A percentile compares a stretch with the other conserved stretches of the same genome.
Conservation (phyloP, 495 filamentous ascomycete species). For the Glarea lozoyensis region DNA sequence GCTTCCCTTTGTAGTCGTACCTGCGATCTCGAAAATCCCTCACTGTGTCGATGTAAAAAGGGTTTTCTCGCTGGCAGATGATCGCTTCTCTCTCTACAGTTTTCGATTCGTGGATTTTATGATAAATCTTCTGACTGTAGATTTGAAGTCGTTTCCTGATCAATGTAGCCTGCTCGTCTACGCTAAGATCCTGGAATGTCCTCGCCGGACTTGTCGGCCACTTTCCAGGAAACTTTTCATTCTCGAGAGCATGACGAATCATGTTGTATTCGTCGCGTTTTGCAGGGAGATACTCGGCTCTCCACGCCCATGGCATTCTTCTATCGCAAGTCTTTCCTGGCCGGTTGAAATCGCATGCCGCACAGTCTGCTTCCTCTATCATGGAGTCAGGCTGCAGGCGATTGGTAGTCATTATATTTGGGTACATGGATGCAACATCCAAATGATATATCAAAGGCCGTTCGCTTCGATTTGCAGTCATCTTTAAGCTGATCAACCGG, state of each 20-base stretch:
- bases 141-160: constrained; percentile 83
- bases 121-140: constrained; percentile 98
- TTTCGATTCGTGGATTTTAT: constrained; percentile 94
- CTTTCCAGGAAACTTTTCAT: constrained; percentile 79
- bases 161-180: constrained; percentile 74
- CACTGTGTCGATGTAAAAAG: constrained; percentile 97
- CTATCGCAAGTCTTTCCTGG: constrained; percentile 97
- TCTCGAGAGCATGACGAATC: constrained; percentile 88
- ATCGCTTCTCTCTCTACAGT: constrained; percentile 94
- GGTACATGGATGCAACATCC: constrained; percentile 99
- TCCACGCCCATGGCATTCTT: constrained; percentile 93
- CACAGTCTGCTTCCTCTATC: constrained; percentile 92
- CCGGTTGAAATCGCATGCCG: constrained; percentile 96
- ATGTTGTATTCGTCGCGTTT: constrained; percentile 99
- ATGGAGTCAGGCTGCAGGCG: constrained; percentile 96
- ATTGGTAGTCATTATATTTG: constrained; percentile 99
- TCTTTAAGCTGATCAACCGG: constrained; percentile 63
- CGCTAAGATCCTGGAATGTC: constrained; percentile 69
- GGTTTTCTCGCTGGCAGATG: constrained; percentile 97
- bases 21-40: constrained; percentile 89
- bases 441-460: constrained; percentile 93
- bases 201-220: constrained; percentile 58
- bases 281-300: constrained; percentile 93
- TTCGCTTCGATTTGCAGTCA: constrained; percentile 73
- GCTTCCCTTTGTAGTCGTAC: constrained; percentile 96